These are phyloP conservation scores for Antrodiella citrinella DNA, from an alignment of 768 basidiomycete genomes.

Conservation along the genomic window DNA sequence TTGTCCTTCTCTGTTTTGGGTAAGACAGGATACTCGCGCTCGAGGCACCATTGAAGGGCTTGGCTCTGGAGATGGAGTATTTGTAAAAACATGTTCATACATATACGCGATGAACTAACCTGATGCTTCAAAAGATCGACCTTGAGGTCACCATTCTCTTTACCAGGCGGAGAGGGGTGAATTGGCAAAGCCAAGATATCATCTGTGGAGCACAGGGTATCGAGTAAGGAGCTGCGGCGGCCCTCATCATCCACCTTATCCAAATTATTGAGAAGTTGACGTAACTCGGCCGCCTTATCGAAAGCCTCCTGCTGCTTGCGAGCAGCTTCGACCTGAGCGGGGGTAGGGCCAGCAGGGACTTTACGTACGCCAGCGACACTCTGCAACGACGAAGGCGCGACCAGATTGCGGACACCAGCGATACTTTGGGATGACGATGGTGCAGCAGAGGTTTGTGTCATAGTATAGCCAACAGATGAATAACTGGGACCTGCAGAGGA, in stretches of 20 bases:
- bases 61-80: constrained; percentile 44
- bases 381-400: background rate
- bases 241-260: constrained; percentile 76
- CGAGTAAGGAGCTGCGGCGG: constrained; percentile 61
- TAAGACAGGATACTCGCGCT: constrained; percentile 68
- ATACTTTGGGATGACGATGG: background rate
- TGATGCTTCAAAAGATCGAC: constrained; percentile 81
- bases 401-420: background rate
- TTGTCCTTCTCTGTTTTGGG: constrained; percentile 59
- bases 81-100: background rate
- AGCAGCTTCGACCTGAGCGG: constrained; percentile 25
- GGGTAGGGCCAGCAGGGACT: constrained; percentile 5
- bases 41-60: constrained; percentile 81
- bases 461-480: background rate
- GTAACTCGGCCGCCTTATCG: constrained; percentile 59
- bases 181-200: constrained; percentile 68
- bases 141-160: constrained; percentile 52
- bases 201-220: constrained; percentile 55
- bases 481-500: constrained; percentile 7
- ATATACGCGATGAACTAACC: constrained; percentile 22
- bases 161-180: constrained; percentile 66
- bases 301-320: constrained; percentile 43
- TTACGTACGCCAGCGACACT: background rate
- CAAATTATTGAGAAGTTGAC: constrained; percentile 51
- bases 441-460: background rate